Conservation (phyloP, 495 filamentous ascomycete genomes). For the Ascobolus immersus region DNA sequence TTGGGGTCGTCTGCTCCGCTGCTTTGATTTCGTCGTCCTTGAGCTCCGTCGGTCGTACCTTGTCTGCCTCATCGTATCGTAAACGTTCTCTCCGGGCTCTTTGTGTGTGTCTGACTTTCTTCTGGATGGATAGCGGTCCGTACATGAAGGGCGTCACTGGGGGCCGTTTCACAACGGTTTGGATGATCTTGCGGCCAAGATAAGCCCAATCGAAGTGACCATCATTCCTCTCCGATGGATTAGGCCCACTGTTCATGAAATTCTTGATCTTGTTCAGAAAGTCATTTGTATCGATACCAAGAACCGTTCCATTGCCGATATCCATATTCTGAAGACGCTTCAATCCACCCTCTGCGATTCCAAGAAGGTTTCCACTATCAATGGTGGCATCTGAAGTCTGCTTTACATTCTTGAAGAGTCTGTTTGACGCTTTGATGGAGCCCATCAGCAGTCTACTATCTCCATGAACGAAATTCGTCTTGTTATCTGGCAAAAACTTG, state of each 20-base stretch:
- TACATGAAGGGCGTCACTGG: constrained; percentile 62
- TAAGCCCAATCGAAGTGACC: constrained; percentile 74
- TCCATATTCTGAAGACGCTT: constrained; percentile 39
- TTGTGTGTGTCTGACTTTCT: constrained; percentile 37
- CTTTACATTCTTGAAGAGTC: constrained; percentile 41
- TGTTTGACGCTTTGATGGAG: constrained; percentile 38
- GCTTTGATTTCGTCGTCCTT: constrained; percentile 41
- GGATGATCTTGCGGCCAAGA: constrained; percentile 48
- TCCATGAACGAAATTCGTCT: constrained; percentile 35
- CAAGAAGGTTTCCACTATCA: constrained; percentile 62
- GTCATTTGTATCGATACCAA: constrained; percentile 70
- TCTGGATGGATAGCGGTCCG: constrained; percentile 71
- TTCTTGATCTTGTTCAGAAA: constrained; percentile 77
- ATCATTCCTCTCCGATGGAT: constrained; percentile 31
- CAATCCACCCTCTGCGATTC: constrained; percentile 46
- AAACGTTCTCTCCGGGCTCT: constrained; percentile 39
- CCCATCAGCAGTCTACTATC: constrained; percentile 34
- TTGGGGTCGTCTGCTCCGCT: constrained; percentile 46
- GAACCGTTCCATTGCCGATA: constrained; percentile 30
- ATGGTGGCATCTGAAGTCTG: constrained; percentile 84
- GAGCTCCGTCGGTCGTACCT: constrained; percentile 51
- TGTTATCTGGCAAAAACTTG: constrained; percentile 27
- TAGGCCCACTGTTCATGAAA: constrained; percentile 47
- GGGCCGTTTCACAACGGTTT: constrained; percentile 46
- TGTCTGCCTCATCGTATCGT: constrained; percentile 34